Conservation (phyloP, 2,329 filamentous ascomycete genomes). For the Xylariaceae sp. region DNA sequence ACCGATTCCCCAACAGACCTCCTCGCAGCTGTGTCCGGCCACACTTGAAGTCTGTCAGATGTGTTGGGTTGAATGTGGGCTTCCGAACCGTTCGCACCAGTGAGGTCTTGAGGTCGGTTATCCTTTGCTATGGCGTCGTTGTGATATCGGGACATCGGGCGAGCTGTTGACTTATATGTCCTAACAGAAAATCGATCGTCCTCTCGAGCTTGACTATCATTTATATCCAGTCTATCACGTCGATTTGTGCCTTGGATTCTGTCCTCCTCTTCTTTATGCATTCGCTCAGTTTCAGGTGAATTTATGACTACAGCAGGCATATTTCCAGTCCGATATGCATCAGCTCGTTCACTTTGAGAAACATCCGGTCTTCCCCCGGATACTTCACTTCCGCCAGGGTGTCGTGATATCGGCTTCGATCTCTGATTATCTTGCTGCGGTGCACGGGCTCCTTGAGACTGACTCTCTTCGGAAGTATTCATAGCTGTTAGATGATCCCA, state of each 20-base stretch:
- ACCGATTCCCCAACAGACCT: constrained; percentile 15
- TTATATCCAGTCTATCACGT: constrained; percentile 4
- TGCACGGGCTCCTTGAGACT: constrained; percentile 16
- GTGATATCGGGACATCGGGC: constrained; percentile 23
- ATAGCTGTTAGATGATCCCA: constrained; percentile 21
- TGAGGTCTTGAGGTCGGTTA: constrained; percentile 8
- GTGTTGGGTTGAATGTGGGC: constrained; percentile 1
- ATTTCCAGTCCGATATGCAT: constrained; percentile 13
- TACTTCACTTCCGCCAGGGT: constrained; percentile 4
- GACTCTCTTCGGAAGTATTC: constrained; percentile 22
- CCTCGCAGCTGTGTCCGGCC: not conserved
- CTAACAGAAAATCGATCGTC: constrained; percentile 23
- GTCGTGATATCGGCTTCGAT: not conserved
- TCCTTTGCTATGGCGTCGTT: constrained; percentile 16
- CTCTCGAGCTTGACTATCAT: constrained; percentile 14
- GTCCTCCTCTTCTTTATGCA: constrained; percentile 4
- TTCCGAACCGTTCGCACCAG: not conserved
- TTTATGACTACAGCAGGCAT: not conserved
- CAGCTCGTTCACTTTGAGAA: constrained; percentile 9
- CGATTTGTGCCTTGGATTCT: not conserved
- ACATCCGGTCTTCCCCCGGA: constrained; percentile 8
- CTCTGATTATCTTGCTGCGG: constrained; percentile 7
- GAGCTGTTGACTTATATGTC: constrained; percentile 26
- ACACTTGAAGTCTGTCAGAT: constrained; percentile 7
- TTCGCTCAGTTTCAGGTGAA: not conserved